phyloP scores from a whole-genome alignment of 2,329 filamentous ascomycete genomes.

The Mycosphaerella sp. region DNA sequence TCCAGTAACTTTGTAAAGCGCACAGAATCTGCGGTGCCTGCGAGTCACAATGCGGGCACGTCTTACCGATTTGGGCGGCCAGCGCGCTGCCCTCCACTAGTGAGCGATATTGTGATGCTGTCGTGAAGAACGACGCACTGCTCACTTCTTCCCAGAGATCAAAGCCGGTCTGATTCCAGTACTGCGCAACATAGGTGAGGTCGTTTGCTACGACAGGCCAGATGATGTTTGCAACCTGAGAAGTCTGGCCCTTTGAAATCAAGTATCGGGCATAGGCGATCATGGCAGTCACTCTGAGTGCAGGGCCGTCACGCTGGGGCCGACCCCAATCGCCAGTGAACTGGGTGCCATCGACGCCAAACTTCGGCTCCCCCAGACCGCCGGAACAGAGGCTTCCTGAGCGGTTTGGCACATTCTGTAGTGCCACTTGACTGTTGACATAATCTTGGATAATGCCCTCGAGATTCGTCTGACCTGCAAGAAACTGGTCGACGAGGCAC shows the following conservation, averaged over 20 bases:
- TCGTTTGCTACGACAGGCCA: conserved; percentile 75
- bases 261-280: conserved; percentile 68
- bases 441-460: conserved; percentile 61
- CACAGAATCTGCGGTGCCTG: conserved; percentile 66
- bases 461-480: conserved; percentile 48
- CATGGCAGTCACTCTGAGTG: conserved; percentile 66
- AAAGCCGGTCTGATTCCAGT: conserved; percentile 56
- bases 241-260: conserved; percentile 35
- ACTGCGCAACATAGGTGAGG: conserved; percentile 65
- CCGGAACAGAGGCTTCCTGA: conserved; percentile 51
- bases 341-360: conserved; percentile 55
- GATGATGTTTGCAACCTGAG: conserved; percentile 49
- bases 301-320: conserved; percentile 72
- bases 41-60: conserved; percentile 54
- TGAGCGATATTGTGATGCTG: conserved; percentile 61
- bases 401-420: conserved; percentile 63
- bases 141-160: conserved; percentile 80
- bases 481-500: conserved; percentile 60
- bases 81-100: conserved; percentile 58
- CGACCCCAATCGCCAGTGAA: conserved; percentile 58
- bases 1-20: conserved; percentile 71
- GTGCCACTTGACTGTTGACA: conserved; percentile 57
- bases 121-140: conserved; percentile 74
- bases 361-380: conserved; percentile 68
- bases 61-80: conserved; percentile 56